A percentile compares a stretch with the other conserved stretches of the same genome.
Evolutionary conservation across 2,329 filamentous ascomycete species (phyloP).

Genomic region (Monilinia fructicola): DNA sequence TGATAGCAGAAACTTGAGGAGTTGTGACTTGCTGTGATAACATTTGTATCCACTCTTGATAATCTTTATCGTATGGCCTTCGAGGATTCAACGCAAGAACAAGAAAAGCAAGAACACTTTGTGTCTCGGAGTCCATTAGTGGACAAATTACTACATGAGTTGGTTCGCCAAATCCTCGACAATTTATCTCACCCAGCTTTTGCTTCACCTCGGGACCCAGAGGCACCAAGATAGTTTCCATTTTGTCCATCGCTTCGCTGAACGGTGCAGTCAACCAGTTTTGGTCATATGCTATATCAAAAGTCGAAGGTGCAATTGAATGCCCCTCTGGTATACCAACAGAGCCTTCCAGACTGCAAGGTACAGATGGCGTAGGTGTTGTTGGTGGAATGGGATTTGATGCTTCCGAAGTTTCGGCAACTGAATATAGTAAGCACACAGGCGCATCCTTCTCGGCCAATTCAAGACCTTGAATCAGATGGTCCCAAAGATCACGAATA

Average conservation of each 20-base stretch:
- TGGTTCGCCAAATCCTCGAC: slow-evolving; percentile 68
- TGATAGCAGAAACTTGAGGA: slow-evolving; percentile 62
- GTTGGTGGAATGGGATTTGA: slow-evolving; percentile 53
- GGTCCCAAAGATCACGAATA: slow-evolving; percentile 69
- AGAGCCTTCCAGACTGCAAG: slow-evolving; percentile 68
- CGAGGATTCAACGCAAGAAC: slow-evolving; percentile 62
- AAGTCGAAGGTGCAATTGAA: slow-evolving; percentile 64
- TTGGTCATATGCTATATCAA: slow-evolving; percentile 72
- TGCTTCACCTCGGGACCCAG: slow-evolving; percentile 54
- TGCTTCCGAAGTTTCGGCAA: slow-evolving; percentile 68
- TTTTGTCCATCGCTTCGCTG: slow-evolving; percentile 60
- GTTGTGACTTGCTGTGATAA: slow-evolving; percentile 60
- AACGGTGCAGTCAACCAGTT: slow-evolving; percentile 72
- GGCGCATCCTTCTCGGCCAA: slow-evolving; percentile 74
- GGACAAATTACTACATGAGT: slow-evolving; percentile 73
- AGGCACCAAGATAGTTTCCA: slow-evolving; percentile 61
- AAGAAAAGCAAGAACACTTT: slow-evolving; percentile 51
- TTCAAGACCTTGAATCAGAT: slow-evolving; percentile 65
- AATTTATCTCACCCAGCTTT: slow-evolving; percentile 63
- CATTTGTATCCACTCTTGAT: slow-evolving; percentile 45
- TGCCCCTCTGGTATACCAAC: slow-evolving; percentile 67
- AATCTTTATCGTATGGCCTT: slow-evolving; percentile 75
- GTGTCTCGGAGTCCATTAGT: slow-evolving; percentile 71
- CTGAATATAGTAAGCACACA: slow-evolving; percentile 74
- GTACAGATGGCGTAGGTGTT: slow-evolving; percentile 30